Evolutionary conservation across 352 stramenopile genomes (phyloP), one percentile per base, ranked within the genome.

Genomic region (Peronospora tabacina): DNA sequence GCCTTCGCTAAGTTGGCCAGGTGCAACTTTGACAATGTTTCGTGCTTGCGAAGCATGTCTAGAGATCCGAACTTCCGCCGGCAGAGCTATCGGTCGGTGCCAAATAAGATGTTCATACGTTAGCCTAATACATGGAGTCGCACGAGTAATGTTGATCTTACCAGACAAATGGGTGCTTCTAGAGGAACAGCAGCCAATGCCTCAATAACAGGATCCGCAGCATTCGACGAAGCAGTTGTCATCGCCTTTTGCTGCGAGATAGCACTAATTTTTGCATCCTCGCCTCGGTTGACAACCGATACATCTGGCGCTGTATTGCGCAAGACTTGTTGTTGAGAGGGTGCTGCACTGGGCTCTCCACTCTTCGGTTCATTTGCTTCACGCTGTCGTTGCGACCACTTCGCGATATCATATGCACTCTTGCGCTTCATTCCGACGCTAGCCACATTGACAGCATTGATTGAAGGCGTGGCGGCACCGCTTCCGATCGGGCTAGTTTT

Each of bases 121-220:
- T 40, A 41, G 16, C 3, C 24, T 42, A 37, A 2, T 16, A 43
- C 12, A 24, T 16, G 1, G 24, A 29, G 4, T 20, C 33, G 12
- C 20, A 7, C 41, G 13, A 32, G 8, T 17, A 12, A 42, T 5
- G 2, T 26, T 8, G n/a, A 12, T 29, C 75, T 42, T 70, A 92
- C 82, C 73, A 93, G 44, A 39, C 82, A 93, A 55, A 93, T 90
- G 3, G 79, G 76, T 4, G 67, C 72, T 64, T 89, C 72, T 15
- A 72, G 55, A 16, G 72, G 51, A 1, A 70, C 60, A 46, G 74
- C 68, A 10, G 66, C 70, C n/a, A 78, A 36, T 3, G 60, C 55
- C 47, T 71, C 55, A 24, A 83, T 53, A 11, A 70, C 51, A 0
- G 58, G 61, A 24, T 65, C 52, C 26, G 32, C 39, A 47, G 46